phyloP scores from a whole-genome alignment of 495 filamentous ascomycete species.

The Tricharina praecox region DNA sequence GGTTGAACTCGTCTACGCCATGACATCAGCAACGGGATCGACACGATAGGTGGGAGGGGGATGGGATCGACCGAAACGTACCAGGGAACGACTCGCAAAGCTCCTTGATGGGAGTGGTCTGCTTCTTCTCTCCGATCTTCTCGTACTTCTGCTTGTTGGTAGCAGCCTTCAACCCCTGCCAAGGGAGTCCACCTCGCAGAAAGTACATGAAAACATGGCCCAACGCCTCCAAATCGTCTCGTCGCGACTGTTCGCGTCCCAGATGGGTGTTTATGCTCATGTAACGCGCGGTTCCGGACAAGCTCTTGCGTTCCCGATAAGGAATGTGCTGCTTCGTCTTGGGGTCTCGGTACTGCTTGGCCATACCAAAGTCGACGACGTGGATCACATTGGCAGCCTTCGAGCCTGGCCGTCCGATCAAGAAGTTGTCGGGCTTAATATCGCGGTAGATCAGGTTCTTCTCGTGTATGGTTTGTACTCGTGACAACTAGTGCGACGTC shows the following conservation, averaged over 20 bases:
- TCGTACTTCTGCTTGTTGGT: conserved; percentile 99
- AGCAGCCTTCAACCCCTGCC: conserved; percentile 96
- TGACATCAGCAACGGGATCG: conserved; percentile 6
- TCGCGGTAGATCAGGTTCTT: conserved; percentile 99
- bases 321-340: conserved; percentile 99
- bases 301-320: conserved; percentile 90
- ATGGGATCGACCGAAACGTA: conserved; percentile 27
- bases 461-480: conserved; percentile 98
- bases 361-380: conserved; percentile 99
- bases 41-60: neutral
- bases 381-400: conserved; percentile 97
- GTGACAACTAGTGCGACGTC: conserved; percentile 48
- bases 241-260: conserved; percentile 84
- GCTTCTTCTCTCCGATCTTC: conserved; percentile 99
- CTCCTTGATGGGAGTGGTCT: conserved; percentile 91
- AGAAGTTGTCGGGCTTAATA: conserved; percentile 99
- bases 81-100: conserved; percentile 88
- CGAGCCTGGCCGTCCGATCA: conserved; percentile 82
- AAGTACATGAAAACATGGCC: conserved; percentile 99
- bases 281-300: conserved; percentile 93
- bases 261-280: conserved; percentile 99
- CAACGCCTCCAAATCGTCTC: conserved; percentile 90
- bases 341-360: conserved; percentile 96
- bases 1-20: conserved; percentile 71
- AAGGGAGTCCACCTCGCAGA: conserved; percentile 82